Evolutionary conservation across 345 rosid genomes (phyloP).

Genomic region (Arabis alpina): DNA sequence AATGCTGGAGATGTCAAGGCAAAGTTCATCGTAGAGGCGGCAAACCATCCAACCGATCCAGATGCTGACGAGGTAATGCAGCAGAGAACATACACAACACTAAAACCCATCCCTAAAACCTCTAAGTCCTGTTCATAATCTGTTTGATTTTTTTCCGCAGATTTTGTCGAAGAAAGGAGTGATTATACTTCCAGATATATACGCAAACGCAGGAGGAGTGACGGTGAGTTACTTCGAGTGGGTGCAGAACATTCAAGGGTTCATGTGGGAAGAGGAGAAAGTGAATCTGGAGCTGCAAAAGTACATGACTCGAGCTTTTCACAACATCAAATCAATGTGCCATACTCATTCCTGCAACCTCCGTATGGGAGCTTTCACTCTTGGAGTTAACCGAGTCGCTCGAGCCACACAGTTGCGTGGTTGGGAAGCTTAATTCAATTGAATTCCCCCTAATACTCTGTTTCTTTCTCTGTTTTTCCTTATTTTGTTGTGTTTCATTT

Average conservation of each 20-base stretch:
- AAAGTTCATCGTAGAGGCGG: conserved; percentile 94
- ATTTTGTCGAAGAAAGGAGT: conserved; percentile 93
- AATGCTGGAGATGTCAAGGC: conserved; percentile 93
- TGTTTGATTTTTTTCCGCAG: conserved; percentile 48
- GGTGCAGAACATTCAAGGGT: conserved; percentile 99
- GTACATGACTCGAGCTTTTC: conserved; percentile 92
- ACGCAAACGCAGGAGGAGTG: conserved; percentile 98
- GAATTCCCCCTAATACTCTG: conserved; percentile 16
- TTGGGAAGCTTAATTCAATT: conserved; percentile 78
- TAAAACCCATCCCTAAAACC: not conserved
- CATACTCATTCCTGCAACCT: conserved; percentile 80
- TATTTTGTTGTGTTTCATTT: conserved; percentile 24
- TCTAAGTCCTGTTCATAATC: conserved; percentile 4
- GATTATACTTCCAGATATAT: conserved; percentile 90
- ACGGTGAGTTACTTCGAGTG: conserved; percentile 99
- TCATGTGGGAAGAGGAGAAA: conserved; percentile 98
- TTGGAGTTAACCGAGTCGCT: conserved; percentile 93
- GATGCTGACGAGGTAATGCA: conserved; percentile 89
- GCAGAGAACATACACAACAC: not conserved
- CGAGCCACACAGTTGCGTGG: conserved; percentile 88
- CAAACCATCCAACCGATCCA: conserved; percentile 98
- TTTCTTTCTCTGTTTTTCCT: conserved; percentile 22
- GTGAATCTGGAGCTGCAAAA: conserved; percentile 73
- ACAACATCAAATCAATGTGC: conserved; percentile 89
- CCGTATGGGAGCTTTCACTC: conserved; percentile 99